Evolutionary conservation across 441 rosid species (phyloP), one percentile per base, ranked within the genome.

Genomic region (Lepidium campestre): DNA sequence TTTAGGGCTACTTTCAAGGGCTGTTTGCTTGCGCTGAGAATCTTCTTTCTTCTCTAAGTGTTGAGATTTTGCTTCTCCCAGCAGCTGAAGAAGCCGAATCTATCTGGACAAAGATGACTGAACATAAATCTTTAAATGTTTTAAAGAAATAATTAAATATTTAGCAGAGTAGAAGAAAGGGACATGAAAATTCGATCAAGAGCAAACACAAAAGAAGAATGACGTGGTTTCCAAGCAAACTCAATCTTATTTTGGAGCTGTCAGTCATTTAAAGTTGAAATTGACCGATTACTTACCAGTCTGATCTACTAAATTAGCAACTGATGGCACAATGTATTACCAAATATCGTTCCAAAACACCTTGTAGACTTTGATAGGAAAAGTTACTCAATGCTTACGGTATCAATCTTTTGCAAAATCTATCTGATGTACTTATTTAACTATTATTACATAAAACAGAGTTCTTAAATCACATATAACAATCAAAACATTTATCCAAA

Each of bases 51-150:
- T 85, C 87, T 29, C 75, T 91, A 76, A 80, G 80, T 64, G 97
- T 94, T 57, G 86, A 81, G 77, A 86, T 82, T 71, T 71, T 94
- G 74, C 94, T 94, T 50, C 93, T 94, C 23, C 99, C 98, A 11
- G 97, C 99, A 40, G 97, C 98, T 37, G 96, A 88, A 77, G 95
- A 89, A 78, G 97, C 98, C 1, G 87, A 88, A 79, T 86, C 89
- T 20, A 89, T 94, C 62, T 94, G 99, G 99, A 91, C 89, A 20
- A 86, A 78, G 67, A 85, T 89, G 84, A 76, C 75, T 3, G 88
- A 84, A 23, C 91, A 78, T 32, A 22, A 48, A 27, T 50, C 19
- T n/a, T 50, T 14, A 52, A 48, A 7, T 29, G 20, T 36, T 15
- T 29, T 2, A 52, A 25, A 50, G 7, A 14, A 27, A 39, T 2